Percentiles rank a stretch among this genome's conserved stretches.
Conservation (phyloP, 1,139 yeast genomes). For the Komagataea norvegica region DNA sequence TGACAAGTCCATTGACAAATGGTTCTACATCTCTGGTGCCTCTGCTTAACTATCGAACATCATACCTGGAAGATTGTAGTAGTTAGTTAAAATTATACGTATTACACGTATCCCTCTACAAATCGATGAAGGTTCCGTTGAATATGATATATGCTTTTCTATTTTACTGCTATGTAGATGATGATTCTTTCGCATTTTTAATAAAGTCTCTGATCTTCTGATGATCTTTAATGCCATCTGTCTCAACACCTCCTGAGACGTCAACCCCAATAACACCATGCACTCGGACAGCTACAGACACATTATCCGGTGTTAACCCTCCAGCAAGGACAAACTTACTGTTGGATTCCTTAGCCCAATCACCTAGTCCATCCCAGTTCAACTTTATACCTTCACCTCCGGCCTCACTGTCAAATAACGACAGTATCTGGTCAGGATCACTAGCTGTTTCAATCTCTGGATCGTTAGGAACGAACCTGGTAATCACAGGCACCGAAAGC, state of each 20-base stretch:
- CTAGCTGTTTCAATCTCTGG: conserved; percentile 24
- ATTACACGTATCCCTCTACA: too few species aligned
- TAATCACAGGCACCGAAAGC: conserved; percentile 59
- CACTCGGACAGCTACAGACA: conserved; percentile 43
- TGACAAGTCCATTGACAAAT: conserved; percentile 94
- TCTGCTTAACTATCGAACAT: conserved; percentile 39
- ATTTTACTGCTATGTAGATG: background rate
- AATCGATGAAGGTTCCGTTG: too few species aligned
- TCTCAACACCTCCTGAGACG: conserved; percentile 94
- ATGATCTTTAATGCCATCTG: conserved; percentile 64
- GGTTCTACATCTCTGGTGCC: conserved; percentile 97
- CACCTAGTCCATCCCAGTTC: conserved; percentile 57
- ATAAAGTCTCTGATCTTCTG: conserved; percentile 58
- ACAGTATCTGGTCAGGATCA: conserved; percentile 42
- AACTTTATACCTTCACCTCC: conserved; percentile 88
- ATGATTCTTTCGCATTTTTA: conserved; percentile 37
- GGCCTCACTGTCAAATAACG: conserved; percentile 77
- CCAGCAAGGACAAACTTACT: conserved; percentile 78
- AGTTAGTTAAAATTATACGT: too few species aligned
- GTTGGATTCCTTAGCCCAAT: conserved; percentile 34
- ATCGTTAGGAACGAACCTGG: conserved; percentile 67
- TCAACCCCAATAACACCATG: conserved; percentile 78
- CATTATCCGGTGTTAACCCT: conserved; percentile 76
- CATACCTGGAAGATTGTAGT: conserved; percentile 5
- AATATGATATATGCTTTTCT: too few species aligned